phyloP scores from a whole-genome alignment of 2,329 filamentous ascomycete genomes.

The Ceratocystis diversiconidia region DNA sequence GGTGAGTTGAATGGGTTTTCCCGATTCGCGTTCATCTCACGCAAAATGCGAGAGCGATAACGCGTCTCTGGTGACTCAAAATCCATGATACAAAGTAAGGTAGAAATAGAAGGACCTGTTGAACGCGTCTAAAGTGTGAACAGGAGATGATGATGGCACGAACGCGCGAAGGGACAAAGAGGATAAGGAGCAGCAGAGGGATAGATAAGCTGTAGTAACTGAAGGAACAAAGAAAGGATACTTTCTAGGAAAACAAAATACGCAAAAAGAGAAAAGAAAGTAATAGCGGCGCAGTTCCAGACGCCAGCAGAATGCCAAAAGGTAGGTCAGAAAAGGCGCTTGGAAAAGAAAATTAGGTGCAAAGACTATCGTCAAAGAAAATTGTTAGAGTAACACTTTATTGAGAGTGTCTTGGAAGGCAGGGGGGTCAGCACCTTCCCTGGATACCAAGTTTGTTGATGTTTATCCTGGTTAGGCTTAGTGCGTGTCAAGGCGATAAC shows the following conservation, averaged over 20 bases:
- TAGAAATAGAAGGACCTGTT: not conserved
- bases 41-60: slow-evolving; percentile 35
- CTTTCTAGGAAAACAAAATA: slow-evolving; percentile 15
- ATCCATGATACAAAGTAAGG: slow-evolving; percentile 26
- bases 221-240: slow-evolving; percentile 10
- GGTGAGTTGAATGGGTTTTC: slow-evolving; percentile 45
- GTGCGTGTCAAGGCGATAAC: slow-evolving; percentile 5
- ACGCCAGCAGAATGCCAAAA: not conserved
- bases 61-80: slow-evolving; percentile 27
- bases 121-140: not conserved
- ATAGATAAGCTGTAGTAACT: not conserved
- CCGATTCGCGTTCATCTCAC: slow-evolving; percentile 39
- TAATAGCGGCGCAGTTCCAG: not conserved
- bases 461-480: slow-evolving; percentile 5
- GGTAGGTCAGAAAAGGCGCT: not conserved
- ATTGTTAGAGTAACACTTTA: not conserved
- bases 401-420: not conserved
- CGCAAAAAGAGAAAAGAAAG: not conserved
- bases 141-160: not conserved
- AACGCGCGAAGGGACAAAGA: not conserved
- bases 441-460: slow-evolving; percentile 13
- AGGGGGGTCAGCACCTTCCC: slow-evolving; percentile 5
- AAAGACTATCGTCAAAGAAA: not conserved
- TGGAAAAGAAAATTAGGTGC: not conserved
- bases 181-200: not conserved